Evolutionary conservation across 805 yeast genomes (phyloP).

Genomic region (Kodamaea restingae): DNA sequence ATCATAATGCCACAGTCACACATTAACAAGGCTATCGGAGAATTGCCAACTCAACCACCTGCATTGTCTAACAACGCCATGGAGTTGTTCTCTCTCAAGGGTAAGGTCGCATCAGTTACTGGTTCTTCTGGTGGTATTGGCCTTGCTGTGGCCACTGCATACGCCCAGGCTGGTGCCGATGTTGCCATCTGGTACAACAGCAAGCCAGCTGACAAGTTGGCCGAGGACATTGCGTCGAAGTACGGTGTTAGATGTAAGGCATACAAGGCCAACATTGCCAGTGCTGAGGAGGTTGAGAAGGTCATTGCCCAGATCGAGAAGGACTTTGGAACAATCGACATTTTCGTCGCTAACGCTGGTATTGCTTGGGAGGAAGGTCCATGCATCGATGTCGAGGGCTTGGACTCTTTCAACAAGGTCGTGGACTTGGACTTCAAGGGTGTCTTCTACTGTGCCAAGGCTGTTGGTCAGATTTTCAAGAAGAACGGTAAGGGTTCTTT

Average conservation of each 20-base stretch:
- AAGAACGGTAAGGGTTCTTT: slow-evolving; percentile 41
- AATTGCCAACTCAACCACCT: slow-evolving; percentile 50
- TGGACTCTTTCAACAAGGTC: slow-evolving; percentile 32
- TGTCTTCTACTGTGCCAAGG: slow-evolving; percentile 42
- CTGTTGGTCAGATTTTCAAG: slow-evolving; percentile 37
- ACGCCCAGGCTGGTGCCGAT: slow-evolving; percentile 84
- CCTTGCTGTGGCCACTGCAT: slow-evolving; percentile 74
- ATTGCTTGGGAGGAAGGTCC: slow-evolving; percentile 47
- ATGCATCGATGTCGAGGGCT: slow-evolving; percentile 33
- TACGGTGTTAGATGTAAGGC: slow-evolving; percentile 64
- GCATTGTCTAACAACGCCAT: slow-evolving; percentile 46
- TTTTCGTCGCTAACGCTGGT: slow-evolving; percentile 89
- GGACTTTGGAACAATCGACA: slow-evolving; percentile 78
- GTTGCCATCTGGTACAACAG: slow-evolving; percentile 64
- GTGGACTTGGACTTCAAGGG: slow-evolving; percentile 40
- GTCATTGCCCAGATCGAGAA: slow-evolving; percentile 47
- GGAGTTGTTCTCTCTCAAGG: slow-evolving; percentile 73
- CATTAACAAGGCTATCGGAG: slow-evolving; percentile 5
- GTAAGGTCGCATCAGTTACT: slow-evolving; percentile 80
- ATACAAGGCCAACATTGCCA: slow-evolving; percentile 56
- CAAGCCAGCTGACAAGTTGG: slow-evolving; percentile 57
- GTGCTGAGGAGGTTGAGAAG: slow-evolving; percentile 45
- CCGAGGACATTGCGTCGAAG: slow-evolving; percentile 48
- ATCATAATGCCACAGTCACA: slow-evolving; percentile 5
- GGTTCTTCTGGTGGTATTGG: slow-evolving; percentile 87